Conservation (phyloP, 371 early-diverging fungal species). For the Actinomortierella ambigua region DNA sequence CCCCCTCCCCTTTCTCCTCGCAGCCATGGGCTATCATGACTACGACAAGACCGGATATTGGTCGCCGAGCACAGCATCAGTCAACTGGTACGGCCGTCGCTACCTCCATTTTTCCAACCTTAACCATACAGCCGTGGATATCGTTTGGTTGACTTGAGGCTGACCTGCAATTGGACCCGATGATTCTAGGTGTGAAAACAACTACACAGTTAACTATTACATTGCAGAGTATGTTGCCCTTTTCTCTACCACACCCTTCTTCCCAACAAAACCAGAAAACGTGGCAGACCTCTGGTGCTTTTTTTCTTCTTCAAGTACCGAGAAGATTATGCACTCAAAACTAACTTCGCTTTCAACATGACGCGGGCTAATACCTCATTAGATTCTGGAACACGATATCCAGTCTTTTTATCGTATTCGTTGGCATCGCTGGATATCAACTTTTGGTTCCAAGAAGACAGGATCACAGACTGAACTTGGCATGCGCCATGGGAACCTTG, state of each 20-base stretch:
- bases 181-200: constrained; percentile 53
- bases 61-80: constrained; percentile 43
- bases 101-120: too few species aligned
- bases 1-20: too few species aligned
- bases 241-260: background rate
- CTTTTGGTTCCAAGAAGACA: constrained; percentile 4
- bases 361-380: background rate
- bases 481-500: constrained; percentile 12
- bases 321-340: too few species aligned
- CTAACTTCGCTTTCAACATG: too few species aligned
- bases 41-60: constrained; percentile 43
- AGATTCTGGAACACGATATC: constrained; percentile 42
- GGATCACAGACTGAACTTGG: constrained; percentile 10
- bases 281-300: background rate
- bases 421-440: constrained; percentile 11
- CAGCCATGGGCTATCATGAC: constrained; percentile 7
- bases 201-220: constrained; percentile 61
- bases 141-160: too few species aligned
- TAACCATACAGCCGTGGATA: too few species aligned
- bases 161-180: too few species aligned
- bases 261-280: background rate
- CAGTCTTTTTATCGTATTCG: constrained; percentile 13
- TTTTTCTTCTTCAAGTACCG: too few species aligned
- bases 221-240: constrained; percentile 56
- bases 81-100: constrained; percentile 62